These are phyloP conservation scores for Danielia oregonensis DNA, from an alignment of 805 yeast genomes.

Conservation along the genomic window DNA sequence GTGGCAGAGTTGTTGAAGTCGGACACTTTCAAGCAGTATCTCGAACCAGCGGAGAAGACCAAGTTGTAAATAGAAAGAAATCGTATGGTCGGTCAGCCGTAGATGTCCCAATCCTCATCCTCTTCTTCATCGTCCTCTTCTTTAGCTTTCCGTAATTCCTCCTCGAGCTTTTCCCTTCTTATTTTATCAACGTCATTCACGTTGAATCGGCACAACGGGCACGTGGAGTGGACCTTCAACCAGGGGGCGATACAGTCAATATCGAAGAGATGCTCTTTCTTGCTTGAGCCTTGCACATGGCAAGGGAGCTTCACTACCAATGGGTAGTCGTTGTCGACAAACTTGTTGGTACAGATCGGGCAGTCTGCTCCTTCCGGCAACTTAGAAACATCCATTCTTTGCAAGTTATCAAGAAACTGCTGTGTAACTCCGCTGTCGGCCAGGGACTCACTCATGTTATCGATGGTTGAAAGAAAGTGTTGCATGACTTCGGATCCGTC, in stretches of 20 bases:
- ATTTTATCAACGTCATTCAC: conserved; percentile 41
- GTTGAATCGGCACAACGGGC: conserved; percentile 84
- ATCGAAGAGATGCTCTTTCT: conserved; percentile 67
- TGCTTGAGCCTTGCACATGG: conserved; percentile 27
- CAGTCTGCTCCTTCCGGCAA: conserved; percentile 59
- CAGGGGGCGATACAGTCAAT: conserved; percentile 89
- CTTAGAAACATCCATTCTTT: conserved; percentile 47
- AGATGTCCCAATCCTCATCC: conserved; percentile 69
- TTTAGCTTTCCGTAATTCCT: conserved; percentile 33
- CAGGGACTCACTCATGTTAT: conserved; percentile 8
- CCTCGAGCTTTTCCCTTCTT: conserved; percentile 28
- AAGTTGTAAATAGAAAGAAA: conserved; percentile 6
- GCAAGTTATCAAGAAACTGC: conserved; percentile 70
- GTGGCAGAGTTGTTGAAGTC: conserved; percentile 69
- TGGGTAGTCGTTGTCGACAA: conserved; percentile 70
- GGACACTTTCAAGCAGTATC: conserved; percentile 62
- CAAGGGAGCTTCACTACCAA: conserved; percentile 76
- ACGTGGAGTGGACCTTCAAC: conserved; percentile 69
- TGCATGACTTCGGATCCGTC: conserved; percentile 29
- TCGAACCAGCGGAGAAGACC: conserved; percentile 28
- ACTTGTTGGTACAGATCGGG: conserved; percentile 79
- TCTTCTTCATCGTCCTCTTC: conserved; percentile 46
- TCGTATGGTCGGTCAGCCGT: conserved; percentile 46
- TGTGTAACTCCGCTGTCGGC: conserved; percentile 56
- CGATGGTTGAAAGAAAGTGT: conserved; percentile 23